Base-by-base conservation (phyloP, 202 grass and related monocot species). In the Bolboschoenoplectus hybrid region DNA sequence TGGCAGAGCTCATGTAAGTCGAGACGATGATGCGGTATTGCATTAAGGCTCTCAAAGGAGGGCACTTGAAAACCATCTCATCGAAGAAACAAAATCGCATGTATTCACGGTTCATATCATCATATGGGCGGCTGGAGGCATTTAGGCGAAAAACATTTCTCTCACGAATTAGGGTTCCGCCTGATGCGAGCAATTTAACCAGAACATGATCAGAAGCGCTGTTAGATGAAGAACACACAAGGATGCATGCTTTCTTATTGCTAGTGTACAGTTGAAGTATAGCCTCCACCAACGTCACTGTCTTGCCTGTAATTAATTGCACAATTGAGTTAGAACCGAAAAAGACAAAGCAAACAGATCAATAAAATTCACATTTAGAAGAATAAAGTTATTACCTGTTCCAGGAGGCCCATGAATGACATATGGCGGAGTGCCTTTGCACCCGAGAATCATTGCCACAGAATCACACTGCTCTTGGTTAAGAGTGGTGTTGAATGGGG, bases 141-240 rank as follows among this genome's bases (percentile, higher is more conserved):
- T 98, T 98, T 80, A 98, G 80, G 81, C 96, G 93, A 85, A 98
- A 98, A 47, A 94, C 83, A 40, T 95, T 91, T 84, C 62, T 92
- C 87, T 85, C 77, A 39, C 85, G 87, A 86, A 98, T 91, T 60
- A 89, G 58, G 45, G 32, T 13, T 49, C 75, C 67, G 43, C 86
- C 87, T 63, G 74, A 84, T 40, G 70, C 62, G 17, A 95, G 74
- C 49, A 98, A 82, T 53, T 98, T 95, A 60, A 87, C 89, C 87
- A 95, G 85, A 84, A 95, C 86, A 93, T 94, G 96, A 45, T 98
- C 96, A 46, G 96, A 93, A 49, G 95, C 93, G 51, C 84, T 92
- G 83, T 98, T 98, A 81, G 96, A 98, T 81, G 95, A 86, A 55
- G 96, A 91, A 88, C 96, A 98, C 69, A 98, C 74, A 41, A 95